These are phyloP conservation scores for Sordariomycetes sp. DNA, from an alignment of 2,329 filamentous ascomycete species.

Conservation along the genomic window DNA sequence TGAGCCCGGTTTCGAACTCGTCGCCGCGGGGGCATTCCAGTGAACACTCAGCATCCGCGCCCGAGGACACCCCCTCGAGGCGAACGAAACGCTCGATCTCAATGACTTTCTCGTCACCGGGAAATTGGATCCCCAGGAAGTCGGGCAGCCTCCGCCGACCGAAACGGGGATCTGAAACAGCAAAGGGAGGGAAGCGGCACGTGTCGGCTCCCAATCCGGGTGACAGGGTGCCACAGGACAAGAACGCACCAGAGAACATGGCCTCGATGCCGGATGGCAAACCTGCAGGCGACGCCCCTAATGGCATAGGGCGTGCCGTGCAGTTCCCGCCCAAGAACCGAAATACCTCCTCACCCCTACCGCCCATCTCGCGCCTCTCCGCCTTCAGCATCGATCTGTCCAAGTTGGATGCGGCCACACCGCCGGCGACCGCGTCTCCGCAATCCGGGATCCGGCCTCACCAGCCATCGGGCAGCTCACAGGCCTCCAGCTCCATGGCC, in stretches of 20 bases:
- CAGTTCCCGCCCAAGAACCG: constrained; percentile 18
- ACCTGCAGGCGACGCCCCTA: constrained; percentile 8
- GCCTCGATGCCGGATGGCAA: constrained; percentile 9
- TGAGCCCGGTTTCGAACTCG: background rate
- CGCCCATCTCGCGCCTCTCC: constrained; percentile 41
- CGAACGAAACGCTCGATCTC: constrained; percentile 43
- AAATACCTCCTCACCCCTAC: constrained; percentile 44
- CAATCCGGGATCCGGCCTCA: constrained; percentile 22
- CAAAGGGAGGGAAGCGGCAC: constrained; percentile 29
- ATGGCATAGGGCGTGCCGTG: constrained; percentile 11
- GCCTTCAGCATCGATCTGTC: constrained; percentile 44
- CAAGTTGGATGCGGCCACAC: constrained; percentile 21
- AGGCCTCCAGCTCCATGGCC: constrained; percentile 28
- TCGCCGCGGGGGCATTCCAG: constrained; percentile 4
- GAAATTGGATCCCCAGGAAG: constrained; percentile 40
- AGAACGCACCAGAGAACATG: constrained; percentile 6
- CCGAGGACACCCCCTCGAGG: constrained; percentile 30
- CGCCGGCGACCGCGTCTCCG: constrained; percentile 11
- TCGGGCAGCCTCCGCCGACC: constrained; percentile 44
- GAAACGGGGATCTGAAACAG: constrained; percentile 28
- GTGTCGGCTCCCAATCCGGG: constrained; percentile 36
- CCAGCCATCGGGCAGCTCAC: constrained; percentile 30
- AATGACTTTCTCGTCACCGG: constrained; percentile 47
- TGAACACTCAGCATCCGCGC: constrained; percentile 10
- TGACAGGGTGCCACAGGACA: constrained; percentile 11